Percentiles rank a stretch among this genome's conserved stretches.
phyloP scores from a whole-genome alignment of 1,139 yeast genomes.

The Blastobotrys apis region DNA sequence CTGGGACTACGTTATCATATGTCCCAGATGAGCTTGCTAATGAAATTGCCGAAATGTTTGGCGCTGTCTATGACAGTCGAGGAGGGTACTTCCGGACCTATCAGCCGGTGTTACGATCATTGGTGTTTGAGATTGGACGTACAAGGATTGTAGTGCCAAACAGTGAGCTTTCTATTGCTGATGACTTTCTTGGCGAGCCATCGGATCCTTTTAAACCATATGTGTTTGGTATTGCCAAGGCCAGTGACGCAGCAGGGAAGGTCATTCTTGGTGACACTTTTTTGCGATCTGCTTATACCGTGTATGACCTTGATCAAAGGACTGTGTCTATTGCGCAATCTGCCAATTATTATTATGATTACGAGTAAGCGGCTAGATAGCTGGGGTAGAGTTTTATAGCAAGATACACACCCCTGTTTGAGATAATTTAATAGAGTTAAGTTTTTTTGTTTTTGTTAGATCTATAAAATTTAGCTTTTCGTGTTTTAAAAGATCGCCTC shows the following conservation, averaged over 20 bases:
- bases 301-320: constrained; percentile 52
- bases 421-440: no score
- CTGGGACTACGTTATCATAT: constrained; percentile 61
- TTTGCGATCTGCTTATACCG: constrained; percentile 69
- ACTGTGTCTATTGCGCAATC: constrained; percentile 25
- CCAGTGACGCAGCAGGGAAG: constrained; percentile 6
- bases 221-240: constrained; percentile 5
- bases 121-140: constrained; percentile 37
- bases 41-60: constrained; percentile 24
- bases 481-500: no score
- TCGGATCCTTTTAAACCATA: neutral
- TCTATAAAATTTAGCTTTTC: no score
- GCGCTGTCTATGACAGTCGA: constrained; percentile 20
- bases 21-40: constrained; percentile 40
- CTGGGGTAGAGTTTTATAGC: no score
- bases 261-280: constrained; percentile 63
- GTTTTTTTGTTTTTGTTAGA: no score
- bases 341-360: neutral
- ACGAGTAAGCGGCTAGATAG: no score
- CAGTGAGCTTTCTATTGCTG: constrained; percentile 30
- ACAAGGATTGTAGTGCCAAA: constrained; percentile 41
- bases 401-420: no score
- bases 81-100: constrained; percentile 17
- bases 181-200: constrained; percentile 15
- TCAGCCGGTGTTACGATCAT: constrained; percentile 1